Evolutionary conservation across 345 rosid species (phyloP).

Genomic region (Pistacia vera): DNA sequence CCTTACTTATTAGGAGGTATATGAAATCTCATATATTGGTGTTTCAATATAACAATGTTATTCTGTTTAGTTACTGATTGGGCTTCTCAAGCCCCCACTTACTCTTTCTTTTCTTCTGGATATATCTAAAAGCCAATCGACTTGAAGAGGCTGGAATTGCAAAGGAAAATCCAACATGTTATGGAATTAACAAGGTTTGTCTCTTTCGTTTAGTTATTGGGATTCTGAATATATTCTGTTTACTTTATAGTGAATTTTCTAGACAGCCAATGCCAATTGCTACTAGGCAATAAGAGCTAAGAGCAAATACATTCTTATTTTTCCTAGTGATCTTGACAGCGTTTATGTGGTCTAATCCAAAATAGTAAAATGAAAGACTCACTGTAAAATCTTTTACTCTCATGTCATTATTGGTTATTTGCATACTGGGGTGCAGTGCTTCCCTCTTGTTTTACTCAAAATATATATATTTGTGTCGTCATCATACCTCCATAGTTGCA

Average conservation of each 20-base stretch:
- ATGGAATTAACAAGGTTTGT: constrained; percentile 80
- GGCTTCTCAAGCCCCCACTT: constrained; percentile 4
- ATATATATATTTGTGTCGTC: too few relatives aligned
- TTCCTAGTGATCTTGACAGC: too few relatives aligned
- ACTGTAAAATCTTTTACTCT: too few relatives aligned
- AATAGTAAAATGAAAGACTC: too few relatives aligned
- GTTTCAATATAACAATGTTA: not conserved
- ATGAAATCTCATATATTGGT: constrained; percentile 28
- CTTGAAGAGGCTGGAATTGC: constrained; percentile 65
- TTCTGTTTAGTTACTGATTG: not conserved
- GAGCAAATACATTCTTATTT: too few relatives aligned
- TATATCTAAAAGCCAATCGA: constrained; percentile 60
- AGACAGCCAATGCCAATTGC: not conserved
- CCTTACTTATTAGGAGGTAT: not conserved
- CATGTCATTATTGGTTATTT: too few relatives aligned
- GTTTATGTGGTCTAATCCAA: too few relatives aligned
- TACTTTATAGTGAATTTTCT: not conserved
- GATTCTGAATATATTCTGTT: not conserved
- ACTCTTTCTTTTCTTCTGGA: constrained; percentile 39
- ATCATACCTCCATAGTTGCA: too few relatives aligned
- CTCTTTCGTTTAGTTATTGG: not conserved
- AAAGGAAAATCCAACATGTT: constrained; percentile 73
- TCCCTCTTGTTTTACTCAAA: too few relatives aligned
- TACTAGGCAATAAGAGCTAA: too few relatives aligned
- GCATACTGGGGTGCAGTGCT: too few relatives aligned